Evolutionary conservation across 768 basidiomycete species (phyloP).

Genomic region (Tephrocybe rancida): DNA sequence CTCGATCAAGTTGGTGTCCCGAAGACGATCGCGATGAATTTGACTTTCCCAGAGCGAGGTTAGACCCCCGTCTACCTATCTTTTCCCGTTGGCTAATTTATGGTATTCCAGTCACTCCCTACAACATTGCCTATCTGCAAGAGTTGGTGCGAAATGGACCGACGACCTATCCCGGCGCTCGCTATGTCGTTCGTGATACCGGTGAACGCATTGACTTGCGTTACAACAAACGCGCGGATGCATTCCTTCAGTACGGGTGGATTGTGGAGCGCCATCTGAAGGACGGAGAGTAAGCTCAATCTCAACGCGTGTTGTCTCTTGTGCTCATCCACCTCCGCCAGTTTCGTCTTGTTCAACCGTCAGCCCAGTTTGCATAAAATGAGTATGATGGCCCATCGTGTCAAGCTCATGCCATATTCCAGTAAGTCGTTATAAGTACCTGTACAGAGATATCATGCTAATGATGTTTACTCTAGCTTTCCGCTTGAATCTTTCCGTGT

Average conservation of each 20-base stretch:
- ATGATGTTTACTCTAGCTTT: slow-evolving; percentile 69
- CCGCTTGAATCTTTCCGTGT: slow-evolving; percentile 97
- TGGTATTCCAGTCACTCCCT: slow-evolving; percentile 78
- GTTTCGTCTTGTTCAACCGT: slow-evolving; percentile 94
- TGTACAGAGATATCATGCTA: background rate
- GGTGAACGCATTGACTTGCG: slow-evolving; percentile 96
- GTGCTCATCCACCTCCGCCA: slow-evolving; percentile 27
- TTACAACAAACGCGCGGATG: slow-evolving; percentile 95
- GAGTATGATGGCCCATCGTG: slow-evolving; percentile 99
- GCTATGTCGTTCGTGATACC: slow-evolving; percentile 96
- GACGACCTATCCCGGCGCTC: slow-evolving; percentile 91
- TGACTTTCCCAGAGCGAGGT: slow-evolving; percentile 98
- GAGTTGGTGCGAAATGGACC: slow-evolving; percentile 96
- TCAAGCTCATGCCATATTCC: slow-evolving; percentile 97
- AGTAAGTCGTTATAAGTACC: slow-evolving; percentile 58
- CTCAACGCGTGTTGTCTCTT: slow-evolving; percentile 1
- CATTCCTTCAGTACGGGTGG: slow-evolving; percentile 97
- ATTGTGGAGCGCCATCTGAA: slow-evolving; percentile 97
- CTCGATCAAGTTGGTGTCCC: slow-evolving; percentile 98
- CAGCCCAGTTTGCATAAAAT: slow-evolving; percentile 99
- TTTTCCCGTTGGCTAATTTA: slow-evolving; percentile 8
- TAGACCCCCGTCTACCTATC: slow-evolving; percentile 18
- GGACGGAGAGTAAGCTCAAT: slow-evolving; percentile 88
- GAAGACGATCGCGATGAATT: slow-evolving; percentile 92
- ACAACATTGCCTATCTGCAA: slow-evolving; percentile 93